Evolutionary conservation across 305 asterid genomes (phyloP), one percentile per base, ranked within the genome.

Genomic region (Stenogyne calaminthoides): DNA sequence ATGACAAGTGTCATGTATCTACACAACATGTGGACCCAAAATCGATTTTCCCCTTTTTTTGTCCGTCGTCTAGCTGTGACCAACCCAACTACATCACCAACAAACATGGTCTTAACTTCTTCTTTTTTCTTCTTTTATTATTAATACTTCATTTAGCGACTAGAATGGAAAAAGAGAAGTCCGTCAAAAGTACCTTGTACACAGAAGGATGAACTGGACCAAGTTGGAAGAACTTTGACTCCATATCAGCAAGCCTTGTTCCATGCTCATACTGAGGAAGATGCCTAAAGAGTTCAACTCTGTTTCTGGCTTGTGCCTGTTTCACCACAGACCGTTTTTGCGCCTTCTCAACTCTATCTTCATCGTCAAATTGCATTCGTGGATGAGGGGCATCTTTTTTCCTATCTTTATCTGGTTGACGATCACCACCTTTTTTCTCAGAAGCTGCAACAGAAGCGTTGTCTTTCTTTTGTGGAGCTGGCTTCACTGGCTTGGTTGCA

Each of bases 261-360:
- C 97, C 98, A 79, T 90, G 95, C 79, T 94, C 97, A 84, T 94
- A 92, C 81, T 94, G 99, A 62, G 98, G 97, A 60, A 94, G 81
- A 87, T 94, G 99, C 91, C 98, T 85, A 79, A 94, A 92, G 55
- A 94, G 93, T 77, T 94, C 99, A 81, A 94, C 97, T 78, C 96
- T 86, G 81, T 87, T 90, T 80, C 85, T 84, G 40, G 92, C 97
- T 79, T 88, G 97, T 56, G 89, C 88, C 82, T 94, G 98, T 78
- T 89, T 94, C 51, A 94, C 94, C 4, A 90, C 95, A 0, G 93
- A 85, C 32, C 98, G 94, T 80, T 89, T 94, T 83, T 92, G 92
- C 60, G 97, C 98, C 88, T 94, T 94, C 78, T 90, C 98, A 78
- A 94, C 97, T 67, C 90, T 88, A 73, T 76, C 89, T 78, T 86